Base-by-base conservation (phyloP, 441 rosid genomes). In the Jatropha podagrica region DNA sequence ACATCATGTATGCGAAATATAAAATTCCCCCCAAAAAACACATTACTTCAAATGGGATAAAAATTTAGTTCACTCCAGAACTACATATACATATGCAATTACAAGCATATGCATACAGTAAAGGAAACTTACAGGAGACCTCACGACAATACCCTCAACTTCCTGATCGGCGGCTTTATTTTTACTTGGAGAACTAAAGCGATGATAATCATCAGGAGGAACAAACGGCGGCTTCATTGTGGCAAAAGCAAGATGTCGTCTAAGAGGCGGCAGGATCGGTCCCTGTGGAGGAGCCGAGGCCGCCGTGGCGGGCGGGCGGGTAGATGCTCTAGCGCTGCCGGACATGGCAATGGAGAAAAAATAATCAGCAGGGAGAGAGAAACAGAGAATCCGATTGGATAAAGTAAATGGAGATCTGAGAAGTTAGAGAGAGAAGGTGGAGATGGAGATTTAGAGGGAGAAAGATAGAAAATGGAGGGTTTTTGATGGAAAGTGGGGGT, bases 171-270 rank as follows among this genome's bases (percentile, higher is more conserved):
- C 80, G 61, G 71, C 80, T 65, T 54, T 76, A 42, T 55, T 46
- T 54, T 55, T 62, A 67, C 59, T 75, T 75, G 79, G 73, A 51
- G 86, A 77, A 48, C 85, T 82, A 80, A 95, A 95, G n/a, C 87
- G 90, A 74, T 88, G 92, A 82, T 92, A 93, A 74, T 87, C 92
- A 71, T 91, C 86, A 2, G 90, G 88, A 32, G 89, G 86, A 56
- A 78, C 74, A 76, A 95, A 92, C 26, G 98, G 89, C 14, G 98
- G 95, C 79, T 88, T 91, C 27, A 84, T 90, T 20, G 94, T 74
- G 72, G 92, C 86, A 73, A 90, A 95, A 38, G 95, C 91, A n/a
- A 90, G 86, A 83, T 93, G 95, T 23, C 99, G 91, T 60, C 88
- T 83, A 27, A 86, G 81, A 18, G 96, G 96, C 51, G 90, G 97